Evolutionary conservation across 2,329 filamentous ascomycete species (phyloP).

Genomic region (Penicillium rolfsii): DNA sequence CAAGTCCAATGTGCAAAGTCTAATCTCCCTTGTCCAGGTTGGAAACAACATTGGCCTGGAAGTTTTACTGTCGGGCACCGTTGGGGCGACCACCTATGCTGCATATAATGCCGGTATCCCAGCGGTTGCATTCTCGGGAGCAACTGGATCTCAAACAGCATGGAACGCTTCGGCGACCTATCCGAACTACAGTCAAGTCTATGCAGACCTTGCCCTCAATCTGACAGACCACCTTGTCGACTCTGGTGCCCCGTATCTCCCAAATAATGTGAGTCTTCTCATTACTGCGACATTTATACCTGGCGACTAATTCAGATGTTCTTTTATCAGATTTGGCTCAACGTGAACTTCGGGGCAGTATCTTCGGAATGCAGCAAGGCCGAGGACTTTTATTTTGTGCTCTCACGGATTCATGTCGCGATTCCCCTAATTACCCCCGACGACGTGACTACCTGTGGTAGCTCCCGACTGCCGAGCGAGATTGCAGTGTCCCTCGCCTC

Average conservation of each 20-base stretch:
- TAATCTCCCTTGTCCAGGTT: constrained; percentile 8
- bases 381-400: constrained; percentile 64
- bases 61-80: constrained; percentile 66
- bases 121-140: constrained; percentile 69
- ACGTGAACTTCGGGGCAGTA: constrained; percentile 68
- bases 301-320: not conserved
- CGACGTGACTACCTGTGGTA: constrained; percentile 63
- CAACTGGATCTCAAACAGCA: constrained; percentile 53
- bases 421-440: constrained; percentile 38
- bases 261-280: constrained; percentile 42
- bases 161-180: constrained; percentile 51
- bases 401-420: constrained; percentile 62
- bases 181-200: constrained; percentile 61
- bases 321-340: constrained; percentile 57
- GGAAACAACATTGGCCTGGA: constrained; percentile 61
- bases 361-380: constrained; percentile 55
- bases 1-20: not conserved
- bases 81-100: constrained; percentile 66
- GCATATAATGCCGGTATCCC: constrained; percentile 59
- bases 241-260: constrained; percentile 65
- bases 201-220: constrained; percentile 64
- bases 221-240: constrained; percentile 60
- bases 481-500: constrained; percentile 53
- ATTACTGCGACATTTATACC: not conserved
- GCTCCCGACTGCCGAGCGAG: constrained; percentile 62